Percentiles rank a stretch among this genome's conserved stretches.
Conservation (phyloP, 2,329 filamentous ascomycete genomes). For the Claviceps africana region DNA sequence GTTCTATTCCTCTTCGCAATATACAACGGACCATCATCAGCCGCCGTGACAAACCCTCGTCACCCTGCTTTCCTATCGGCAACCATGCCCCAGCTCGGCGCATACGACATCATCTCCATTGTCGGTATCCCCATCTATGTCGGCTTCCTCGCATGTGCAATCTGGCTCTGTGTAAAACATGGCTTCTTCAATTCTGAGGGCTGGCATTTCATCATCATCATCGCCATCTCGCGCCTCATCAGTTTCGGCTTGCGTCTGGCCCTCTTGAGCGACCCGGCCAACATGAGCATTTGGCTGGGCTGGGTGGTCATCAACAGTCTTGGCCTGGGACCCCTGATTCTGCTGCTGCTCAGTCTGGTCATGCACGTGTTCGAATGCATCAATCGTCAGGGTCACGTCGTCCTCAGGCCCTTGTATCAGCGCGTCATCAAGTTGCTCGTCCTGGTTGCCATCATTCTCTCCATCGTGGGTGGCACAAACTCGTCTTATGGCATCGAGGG, state of each 20-base stretch:
- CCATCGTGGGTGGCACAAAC: not conserved
- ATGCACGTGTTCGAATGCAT: constrained; percentile 31
- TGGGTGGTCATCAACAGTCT: constrained; percentile 20
- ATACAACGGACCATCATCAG: not conserved
- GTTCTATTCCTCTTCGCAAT: not conserved
- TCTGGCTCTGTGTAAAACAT: constrained; percentile 32
- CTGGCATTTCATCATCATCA: constrained; percentile 32
- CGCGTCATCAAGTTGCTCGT: not conserved
- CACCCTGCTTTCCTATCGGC: not conserved
- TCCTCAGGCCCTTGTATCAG: constrained; percentile 12
- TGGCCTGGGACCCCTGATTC: constrained; percentile 30
- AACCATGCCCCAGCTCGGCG: constrained; percentile 11
- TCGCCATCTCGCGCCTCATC: constrained; percentile 44
- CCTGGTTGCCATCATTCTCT: not conserved
- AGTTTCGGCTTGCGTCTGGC: constrained; percentile 30
- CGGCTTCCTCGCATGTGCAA: constrained; percentile 14
- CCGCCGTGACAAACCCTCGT: not conserved
- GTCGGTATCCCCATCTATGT: constrained; percentile 18
- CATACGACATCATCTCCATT: constrained; percentile 19
- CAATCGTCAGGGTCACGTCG: constrained; percentile 20
- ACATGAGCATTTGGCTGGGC: constrained; percentile 19
- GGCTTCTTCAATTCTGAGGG: not conserved
- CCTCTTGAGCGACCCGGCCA: constrained; percentile 36
- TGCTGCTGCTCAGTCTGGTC: constrained; percentile 23
- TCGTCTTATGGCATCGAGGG: constrained; percentile 9